Base-by-base conservation (phyloP, 192 early-diverging fungal species). In the Haplosporangium gracile region DNA sequence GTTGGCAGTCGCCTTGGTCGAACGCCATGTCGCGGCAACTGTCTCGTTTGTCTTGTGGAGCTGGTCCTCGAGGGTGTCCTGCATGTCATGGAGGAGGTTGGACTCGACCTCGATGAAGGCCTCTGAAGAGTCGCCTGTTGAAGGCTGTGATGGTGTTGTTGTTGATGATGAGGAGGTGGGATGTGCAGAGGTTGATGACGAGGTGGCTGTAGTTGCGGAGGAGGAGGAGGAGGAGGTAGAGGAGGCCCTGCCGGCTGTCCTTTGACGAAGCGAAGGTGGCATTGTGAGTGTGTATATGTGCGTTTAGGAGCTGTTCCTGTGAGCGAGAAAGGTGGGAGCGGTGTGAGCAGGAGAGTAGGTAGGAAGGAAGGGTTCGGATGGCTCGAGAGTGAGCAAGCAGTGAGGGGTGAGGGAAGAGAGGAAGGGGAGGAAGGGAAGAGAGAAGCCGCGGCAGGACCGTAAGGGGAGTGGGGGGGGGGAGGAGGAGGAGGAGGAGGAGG, bases 11-110 rank as follows among this genome's bases (percentile, higher is more conserved):
- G 91, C 90, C 74, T 91, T 91, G 45, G 91, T 90, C 11, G 83
- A 88, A 68, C 90, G 80, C 91, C 91, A 92, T n/a, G 88, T 90
- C 8, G 90, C 91, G 26, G 80, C 79, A 1, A 79, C 77, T 32
- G 82, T 76, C 40, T 85, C 88, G 60, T 88, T 84, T 9, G 78
- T 83, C 36, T 79, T 85, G 1, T 80, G 85, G 34, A 81, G 36
- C n/a, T 80, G 83, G 10, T 82, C 88, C 16, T 51, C 80, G 22
- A 85, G 53, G 10, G 83, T 84, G 63, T 77, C 87, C 49, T 83
- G 81, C 87, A 83, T 83, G 51, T 81, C 63, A n/a, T 85, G 82
- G 24, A 80, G 39, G 15, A 80, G 76, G 43, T 81, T 47, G 4
- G 88, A 88, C 51, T 86, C 84, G 22, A 86, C 84, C 71, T 86